Percentiles rank a stretch among this genome's conserved stretches.
phyloP scores from a whole-genome alignment of 768 basidiomycete genomes.

The Pulveroboletus frians region DNA sequence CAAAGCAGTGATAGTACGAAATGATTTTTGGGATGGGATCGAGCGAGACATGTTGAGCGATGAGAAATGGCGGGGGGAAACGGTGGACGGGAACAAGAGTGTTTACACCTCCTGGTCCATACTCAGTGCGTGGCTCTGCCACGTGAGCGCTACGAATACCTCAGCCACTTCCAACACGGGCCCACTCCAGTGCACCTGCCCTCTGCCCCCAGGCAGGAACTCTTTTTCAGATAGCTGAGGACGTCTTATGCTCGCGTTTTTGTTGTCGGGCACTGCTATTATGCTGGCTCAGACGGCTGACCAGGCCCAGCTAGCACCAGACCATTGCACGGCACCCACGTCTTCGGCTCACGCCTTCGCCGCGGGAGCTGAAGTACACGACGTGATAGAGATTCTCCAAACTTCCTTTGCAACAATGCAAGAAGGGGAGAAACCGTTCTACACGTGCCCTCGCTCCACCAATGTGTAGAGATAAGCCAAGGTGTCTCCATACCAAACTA shows the following conservation, averaged over 20 bases:
- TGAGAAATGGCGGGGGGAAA: conserved; percentile 27
- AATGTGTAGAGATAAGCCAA: conserved; percentile 5
- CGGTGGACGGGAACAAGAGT: conserved; percentile 31
- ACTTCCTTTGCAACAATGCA: conserved; percentile 21
- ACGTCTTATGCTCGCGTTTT: background rate
- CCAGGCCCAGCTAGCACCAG: background rate
- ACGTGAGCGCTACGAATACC: conserved; percentile 25
- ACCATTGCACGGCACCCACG: conserved; percentile 9
- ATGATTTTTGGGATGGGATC: conserved; percentile 10
- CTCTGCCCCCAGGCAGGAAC: background rate
- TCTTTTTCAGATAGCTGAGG: background rate
- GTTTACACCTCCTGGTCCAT: conserved; percentile 27
- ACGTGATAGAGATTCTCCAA: conserved; percentile 23
- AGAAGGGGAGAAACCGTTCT: conserved; percentile 16
- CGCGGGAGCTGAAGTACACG: conserved; percentile 12
- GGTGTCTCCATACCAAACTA: background rate
- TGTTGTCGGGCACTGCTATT: background rate
- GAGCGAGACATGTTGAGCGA: conserved; percentile 18
- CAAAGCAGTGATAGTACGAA: background rate
- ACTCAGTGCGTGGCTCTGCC: conserved; percentile 29
- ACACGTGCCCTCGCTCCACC: conserved; percentile 15
- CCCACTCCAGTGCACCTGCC: background rate
- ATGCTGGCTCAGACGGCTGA: background rate
- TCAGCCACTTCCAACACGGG: conserved; percentile 12
- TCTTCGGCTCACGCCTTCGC: conserved; percentile 17